Base-by-base conservation (phyloP, 257 asterid genomes). In the Fraxinus americana region DNA sequence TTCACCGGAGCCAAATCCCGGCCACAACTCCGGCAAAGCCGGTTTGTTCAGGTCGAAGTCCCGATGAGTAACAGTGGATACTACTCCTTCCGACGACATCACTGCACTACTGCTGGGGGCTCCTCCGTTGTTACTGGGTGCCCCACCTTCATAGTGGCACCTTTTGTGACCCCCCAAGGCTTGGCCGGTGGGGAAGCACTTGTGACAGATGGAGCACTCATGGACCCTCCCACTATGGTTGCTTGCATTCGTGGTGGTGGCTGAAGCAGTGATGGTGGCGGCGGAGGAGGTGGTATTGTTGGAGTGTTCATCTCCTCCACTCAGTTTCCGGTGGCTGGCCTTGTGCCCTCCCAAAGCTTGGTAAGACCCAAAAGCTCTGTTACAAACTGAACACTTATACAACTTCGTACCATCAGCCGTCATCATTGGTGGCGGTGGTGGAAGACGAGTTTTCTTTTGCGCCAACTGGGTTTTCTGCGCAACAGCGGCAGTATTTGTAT, bases 341-440 rank as follows among this genome's bases (percentile, higher is more conserved):
- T 86, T 90, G 86, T 90, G 94, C 27, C 94, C 94, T 3, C 94
- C 94, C 17, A 90, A 54, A 0, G 94, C 94, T 45, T 90, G 94
- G 89, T 86, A 88, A 36, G 94, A 90, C 0, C 75, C 73, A 29
- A 88, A 90, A 2, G 83, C 82, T 77, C 81, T 85, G 72, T 78
- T 41, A 10, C 94, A 90, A 2, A 88, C 90, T 23, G 89, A 79
- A 35, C 94, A 90, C 85, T 80, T 85, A 83, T 90, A 85, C 6
- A 81, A 57, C 29, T 73, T 80, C 3, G 85, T 0, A n/a, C 72
- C 78, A 4, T 69, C 35, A 34, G 78, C 23, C 21, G 59, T 12
- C 72, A 41, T 50, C 3, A 66, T 54, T 57, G 82, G 82, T 3
- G 78, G 13, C 79, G 83, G 4, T 9, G 82, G 23, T 65, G 80